phyloP scores from a whole-genome alignment of 164 flowering plant genomes.

The Magnolia sinica region DNA sequence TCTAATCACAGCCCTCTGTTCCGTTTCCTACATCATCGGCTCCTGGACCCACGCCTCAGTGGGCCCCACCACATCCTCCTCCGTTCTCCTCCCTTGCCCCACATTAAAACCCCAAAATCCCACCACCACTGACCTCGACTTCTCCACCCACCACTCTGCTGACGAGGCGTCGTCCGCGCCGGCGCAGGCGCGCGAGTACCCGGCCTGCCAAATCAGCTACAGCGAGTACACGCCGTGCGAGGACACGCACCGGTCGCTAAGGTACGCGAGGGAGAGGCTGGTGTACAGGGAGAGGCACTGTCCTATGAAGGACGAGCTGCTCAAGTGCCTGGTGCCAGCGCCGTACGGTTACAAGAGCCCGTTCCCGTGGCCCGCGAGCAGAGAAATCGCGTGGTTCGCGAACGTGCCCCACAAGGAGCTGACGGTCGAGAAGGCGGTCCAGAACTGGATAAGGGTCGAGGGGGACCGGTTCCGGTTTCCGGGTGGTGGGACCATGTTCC shows the following conservation, averaged over 20 bases:
- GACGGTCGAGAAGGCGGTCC: constrained; percentile 83
- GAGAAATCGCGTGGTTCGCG: constrained; percentile 75
- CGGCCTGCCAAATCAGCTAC: constrained; percentile 45
- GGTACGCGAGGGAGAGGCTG: constrained; percentile 47
- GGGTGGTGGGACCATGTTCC: constrained; percentile 99
- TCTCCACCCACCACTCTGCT: constrained; percentile 53
- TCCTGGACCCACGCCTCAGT: constrained; percentile 27
- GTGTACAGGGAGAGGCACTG: constrained; percentile 87
- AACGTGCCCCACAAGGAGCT: constrained; percentile 86
- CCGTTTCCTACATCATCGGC: constrained; percentile 57
- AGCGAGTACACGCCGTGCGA: constrained; percentile 91
- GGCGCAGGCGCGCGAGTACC: constrained; percentile 26
- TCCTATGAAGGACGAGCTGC: constrained; percentile 39
- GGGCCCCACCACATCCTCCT: not conserved
- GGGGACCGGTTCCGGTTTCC: constrained; percentile 81
- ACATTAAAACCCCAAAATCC: not conserved
- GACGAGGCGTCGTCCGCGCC: constrained; percentile 14
- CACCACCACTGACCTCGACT: constrained; percentile 41
- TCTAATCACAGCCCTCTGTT: constrained; percentile 37
- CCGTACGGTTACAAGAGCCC: constrained; percentile 71
- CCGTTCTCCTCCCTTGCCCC: not conserved
- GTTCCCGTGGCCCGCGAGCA: constrained; percentile 81
- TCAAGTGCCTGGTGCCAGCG: constrained; percentile 75
- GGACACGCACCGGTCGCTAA: constrained; percentile 58
- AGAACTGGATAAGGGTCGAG: constrained; percentile 81